Evolutionary conservation across 192 early-diverging fungal species (phyloP), one percentile per base, ranked within the genome.

Genomic region (Podila minutissima): DNA sequence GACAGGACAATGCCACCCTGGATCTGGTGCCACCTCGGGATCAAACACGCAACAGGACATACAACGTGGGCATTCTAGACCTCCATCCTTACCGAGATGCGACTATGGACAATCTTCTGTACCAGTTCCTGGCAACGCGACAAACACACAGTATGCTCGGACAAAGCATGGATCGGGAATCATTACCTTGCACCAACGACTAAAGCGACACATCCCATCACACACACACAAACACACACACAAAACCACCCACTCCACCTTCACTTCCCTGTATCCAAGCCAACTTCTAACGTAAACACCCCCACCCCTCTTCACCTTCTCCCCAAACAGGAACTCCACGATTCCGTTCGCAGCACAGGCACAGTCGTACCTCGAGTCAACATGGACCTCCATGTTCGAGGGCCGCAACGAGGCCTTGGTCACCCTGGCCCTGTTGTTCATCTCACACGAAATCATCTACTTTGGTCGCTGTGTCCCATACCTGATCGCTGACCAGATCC

Each of bases 401-500:
- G 92, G 88, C 29, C 91, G 89, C 66, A 91, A 93, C 75, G 91
- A 93, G 69, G 76, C 89, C 59, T 55, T 95, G 51, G 91, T 91
- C 35, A 92, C 94, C 13, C 89, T 93, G 28, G 63, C 93, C 17
- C 82, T 96, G 49, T 85, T 94, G 46, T 96, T 98, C 82, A 33
- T 90, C 33, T 91, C 95, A 88, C 96, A 98, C 88, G 95, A 98
- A 84, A 59, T 94, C 49, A 94, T 96, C 66, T 97, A 95, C 85
- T 97, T 96, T 87, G 92, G 90, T n/a, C 92, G 96, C 28, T 96
- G 92, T 83, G 31, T 96, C n/a, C 97, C 97, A 29, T 98, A 94
- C 79, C 81, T 90, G 38, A 82, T 93, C 59, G 92, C 91, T 71
- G 97, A 98, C 83, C 89, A 91, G 66, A 94, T 98, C 67, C 96